phyloP scores from a whole-genome alignment of 2,329 filamentous ascomycete species.

The Ophiocordyceps camponoti-saundersi region DNA sequence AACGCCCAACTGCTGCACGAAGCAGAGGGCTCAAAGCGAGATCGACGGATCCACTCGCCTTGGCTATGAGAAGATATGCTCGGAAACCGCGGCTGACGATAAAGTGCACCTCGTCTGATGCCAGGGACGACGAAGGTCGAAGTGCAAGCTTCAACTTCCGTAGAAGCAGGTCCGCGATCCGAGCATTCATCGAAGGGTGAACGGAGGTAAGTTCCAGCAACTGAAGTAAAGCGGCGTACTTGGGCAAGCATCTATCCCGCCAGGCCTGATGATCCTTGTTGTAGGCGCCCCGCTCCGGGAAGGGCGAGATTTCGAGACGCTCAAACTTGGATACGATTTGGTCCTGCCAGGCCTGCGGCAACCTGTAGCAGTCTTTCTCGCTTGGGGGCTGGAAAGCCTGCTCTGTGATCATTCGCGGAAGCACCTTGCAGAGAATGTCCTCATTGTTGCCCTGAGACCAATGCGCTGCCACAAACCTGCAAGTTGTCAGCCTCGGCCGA shows the following conservation, averaged over 20 bases:
- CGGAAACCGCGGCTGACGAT: conserved; percentile 61
- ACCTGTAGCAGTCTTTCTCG: conserved; percentile 34
- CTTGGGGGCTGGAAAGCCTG: conserved; percentile 34
- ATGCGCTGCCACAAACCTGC: conserved; percentile 55
- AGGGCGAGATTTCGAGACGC: conserved; percentile 43
- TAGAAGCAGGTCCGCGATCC: conserved; percentile 48
- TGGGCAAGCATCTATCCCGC: conserved; percentile 46
- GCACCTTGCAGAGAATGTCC: conserved; percentile 48
- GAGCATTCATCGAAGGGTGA: conserved; percentile 48
- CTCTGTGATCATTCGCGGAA: conserved; percentile 46
- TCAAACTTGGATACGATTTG: conserved; percentile 56
- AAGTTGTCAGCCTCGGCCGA: conserved; percentile 5
- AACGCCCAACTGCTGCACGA: conserved; percentile 47
- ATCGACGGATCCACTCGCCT: conserved; percentile 39
- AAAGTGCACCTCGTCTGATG: conserved; percentile 50
- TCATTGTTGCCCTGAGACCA: conserved; percentile 54
- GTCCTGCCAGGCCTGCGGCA: conserved; percentile 56
- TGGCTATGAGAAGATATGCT: conserved; percentile 51
- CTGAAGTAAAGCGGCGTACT: conserved; percentile 49
- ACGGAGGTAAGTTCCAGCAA: conserved; percentile 44
- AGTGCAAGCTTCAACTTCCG: conserved; percentile 49
- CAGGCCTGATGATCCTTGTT: conserved; percentile 44
- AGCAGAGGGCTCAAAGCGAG: conserved; percentile 46
- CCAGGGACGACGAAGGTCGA: conserved; percentile 38
- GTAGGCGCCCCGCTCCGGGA: conserved; percentile 45